Evolutionary conservation across 176 grass and related monocot species (phyloP), one percentile per base, ranked within the genome.

Genomic region (Triticum timopheevii): DNA sequence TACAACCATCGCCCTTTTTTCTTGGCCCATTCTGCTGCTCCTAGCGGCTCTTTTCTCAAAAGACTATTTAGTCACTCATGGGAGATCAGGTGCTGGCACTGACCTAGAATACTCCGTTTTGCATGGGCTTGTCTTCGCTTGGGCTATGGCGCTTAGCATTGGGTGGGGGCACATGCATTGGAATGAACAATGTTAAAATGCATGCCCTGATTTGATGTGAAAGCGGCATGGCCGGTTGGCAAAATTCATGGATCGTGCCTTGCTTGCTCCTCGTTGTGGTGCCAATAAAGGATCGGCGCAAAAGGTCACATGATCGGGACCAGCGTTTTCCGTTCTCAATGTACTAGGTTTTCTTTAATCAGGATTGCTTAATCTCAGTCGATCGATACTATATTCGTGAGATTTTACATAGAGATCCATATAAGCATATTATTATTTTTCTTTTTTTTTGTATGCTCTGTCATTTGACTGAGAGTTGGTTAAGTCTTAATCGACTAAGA

Each of bases 201-300:
- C 62, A 61, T 17, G 47, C 58, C 68, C 25, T 62, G 66, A 39
- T 22, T 13, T 68, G 40, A n/a, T 52, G 59, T 36, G 52, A 54
- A 85, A 35, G 61, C 38, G 40, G 72, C 59, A 45, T 28, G 78
- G 9, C 30, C 76, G 64, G 63, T 24, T 61, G 36, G 81, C 79
- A 59, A 45, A 65, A 50, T 90, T 86, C 17, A 77, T 82, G 71
- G 83, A 63, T 77, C 88, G n/a, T 82, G 83, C 11, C 77, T 90
- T 82, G 65, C 56, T 81, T 56, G 52, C 52, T 77, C 63, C 61
- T 69, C 74, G 49, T 69, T 36, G 69, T 81, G 39, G 69, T 36
- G 65, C 44, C 75, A 69, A 80, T 69, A 47, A 80, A 80, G 66
- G 16, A 23, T 80, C 25, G 17, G 20, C 67, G 69, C 61, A 61